Percentiles rank a stretch among this genome's conserved stretches.
Evolutionary conservation across 768 basidiomycete genomes (phyloP).

Genomic region (Chalciporus pseudorubinellus): DNA sequence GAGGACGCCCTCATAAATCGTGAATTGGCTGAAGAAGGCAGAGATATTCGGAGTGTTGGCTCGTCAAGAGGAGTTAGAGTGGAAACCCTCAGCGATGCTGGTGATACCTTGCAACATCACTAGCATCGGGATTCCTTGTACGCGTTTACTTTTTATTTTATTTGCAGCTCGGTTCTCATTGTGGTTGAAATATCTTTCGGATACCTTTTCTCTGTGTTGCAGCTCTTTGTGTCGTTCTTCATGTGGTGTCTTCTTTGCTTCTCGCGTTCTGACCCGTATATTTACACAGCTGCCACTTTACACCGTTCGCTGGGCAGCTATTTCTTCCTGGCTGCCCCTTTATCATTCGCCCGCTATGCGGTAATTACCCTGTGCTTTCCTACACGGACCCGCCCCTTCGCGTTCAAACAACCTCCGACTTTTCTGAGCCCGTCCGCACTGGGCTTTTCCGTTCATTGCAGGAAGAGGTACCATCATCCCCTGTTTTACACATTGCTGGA

Average conservation of each 20-base stretch:
- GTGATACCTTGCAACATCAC: slow-evolving; percentile 47
- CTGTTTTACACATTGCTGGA: slow-evolving; percentile 23
- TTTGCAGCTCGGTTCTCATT: slow-evolving; percentile 35
- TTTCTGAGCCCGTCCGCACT: slow-evolving; percentile 19
- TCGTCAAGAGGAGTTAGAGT: slow-evolving; percentile 79
- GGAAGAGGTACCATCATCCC: slow-evolving; percentile 16
- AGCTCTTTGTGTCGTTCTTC: slow-evolving; percentile 31
- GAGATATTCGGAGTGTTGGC: slow-evolving; percentile 80
- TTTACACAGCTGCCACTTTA: slow-evolving; percentile 28
- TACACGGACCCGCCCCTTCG: slow-evolving; percentile 20
- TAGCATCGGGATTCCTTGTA: slow-evolving; percentile 37
- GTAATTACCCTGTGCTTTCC: slow-evolving; percentile 29
- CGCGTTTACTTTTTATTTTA: slow-evolving; percentile 36
- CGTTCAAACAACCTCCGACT: slow-evolving; percentile 16
- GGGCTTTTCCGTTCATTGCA: slow-evolving; percentile 28
- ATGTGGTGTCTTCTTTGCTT: slow-evolving; percentile 29
- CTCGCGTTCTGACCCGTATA: slow-evolving; percentile 31
- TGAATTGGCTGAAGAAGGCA: slow-evolving; percentile 86
- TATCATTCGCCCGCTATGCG: slow-evolving; percentile 26
- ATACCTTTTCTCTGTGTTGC: slow-evolving; percentile 32
- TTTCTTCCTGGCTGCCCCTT: slow-evolving; percentile 25
- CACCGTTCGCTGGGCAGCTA: slow-evolving; percentile 21
- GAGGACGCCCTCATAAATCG: slow-evolving; percentile 50
- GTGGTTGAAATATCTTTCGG: slow-evolving; percentile 33
- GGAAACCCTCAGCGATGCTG: slow-evolving; percentile 61